phyloP scores from a whole-genome alignment of 129 eudicot genomes.

The Apium graveolens region DNA sequence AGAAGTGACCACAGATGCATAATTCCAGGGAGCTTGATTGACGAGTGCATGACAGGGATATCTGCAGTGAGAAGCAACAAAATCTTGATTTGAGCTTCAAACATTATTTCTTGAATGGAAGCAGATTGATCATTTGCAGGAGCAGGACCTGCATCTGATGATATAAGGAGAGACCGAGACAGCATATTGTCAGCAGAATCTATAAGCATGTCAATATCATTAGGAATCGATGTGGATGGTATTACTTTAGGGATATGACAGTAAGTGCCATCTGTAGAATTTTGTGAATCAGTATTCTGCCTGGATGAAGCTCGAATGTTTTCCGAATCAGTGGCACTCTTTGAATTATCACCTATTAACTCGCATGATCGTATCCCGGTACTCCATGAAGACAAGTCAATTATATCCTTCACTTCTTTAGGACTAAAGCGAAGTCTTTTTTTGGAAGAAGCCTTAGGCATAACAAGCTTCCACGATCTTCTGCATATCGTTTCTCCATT shows the following conservation, averaged over 20 bases:
- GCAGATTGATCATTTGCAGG: neutral
- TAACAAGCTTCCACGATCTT: neutral
- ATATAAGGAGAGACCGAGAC: neutral
- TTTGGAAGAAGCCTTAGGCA: neutral
- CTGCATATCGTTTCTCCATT: neutral
- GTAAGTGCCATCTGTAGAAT: neutral
- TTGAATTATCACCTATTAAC: neutral
- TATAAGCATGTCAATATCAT: slow-evolving; percentile 12
- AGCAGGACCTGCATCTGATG: neutral
- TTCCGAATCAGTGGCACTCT: neutral
- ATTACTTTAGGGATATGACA: neutral
- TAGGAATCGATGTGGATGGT: neutral
- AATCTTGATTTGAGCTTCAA: slow-evolving; percentile 12
- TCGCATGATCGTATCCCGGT: neutral
- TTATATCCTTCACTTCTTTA: neutral
- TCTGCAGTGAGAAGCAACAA: slow-evolving; percentile 14
- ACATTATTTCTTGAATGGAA: neutral
- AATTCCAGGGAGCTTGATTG: slow-evolving; percentile 10
- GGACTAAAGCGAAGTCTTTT: neutral
- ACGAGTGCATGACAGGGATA: slow-evolving; percentile 10
- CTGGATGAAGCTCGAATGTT: neutral
- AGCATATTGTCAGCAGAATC: slow-evolving; percentile 13
- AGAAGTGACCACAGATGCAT: neutral
- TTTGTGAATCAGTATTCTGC: neutral
- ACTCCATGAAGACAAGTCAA: slow-evolving; percentile 1